These are phyloP conservation scores for Abrus pulchellus DNA, from an alignment of 306 rosid genomes.

Conservation along the genomic window DNA sequence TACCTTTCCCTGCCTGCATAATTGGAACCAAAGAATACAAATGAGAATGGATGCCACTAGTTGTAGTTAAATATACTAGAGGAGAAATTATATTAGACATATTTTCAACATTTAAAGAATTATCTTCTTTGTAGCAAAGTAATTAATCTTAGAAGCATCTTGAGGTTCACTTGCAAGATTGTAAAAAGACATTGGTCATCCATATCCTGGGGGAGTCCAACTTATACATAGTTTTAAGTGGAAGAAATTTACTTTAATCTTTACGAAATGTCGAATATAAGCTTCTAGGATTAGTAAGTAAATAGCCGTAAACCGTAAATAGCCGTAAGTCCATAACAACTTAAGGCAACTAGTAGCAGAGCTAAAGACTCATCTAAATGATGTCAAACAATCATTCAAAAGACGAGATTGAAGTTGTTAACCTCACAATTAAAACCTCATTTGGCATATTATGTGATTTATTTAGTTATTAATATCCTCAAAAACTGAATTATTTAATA, in stretches of 20 bases:
- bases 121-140: slow-evolving; percentile 18
- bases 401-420: slow-evolving; percentile 18
- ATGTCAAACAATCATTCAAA: background rate
- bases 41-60: slow-evolving; percentile 22
- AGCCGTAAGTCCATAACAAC: background rate
- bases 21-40: slow-evolving; percentile 29
- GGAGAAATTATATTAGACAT: background rate
- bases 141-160: slow-evolving; percentile 9
- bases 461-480: background rate
- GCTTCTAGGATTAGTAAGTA: slow-evolving; percentile 31
- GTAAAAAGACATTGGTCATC: slow-evolving; percentile 19
- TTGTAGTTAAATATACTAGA: slow-evolving; percentile 8
- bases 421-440: slow-evolving; percentile 12
- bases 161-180: slow-evolving; percentile 16
- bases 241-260: slow-evolving; percentile 1
- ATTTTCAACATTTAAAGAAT: slow-evolving; percentile 1
- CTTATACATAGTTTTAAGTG: background rate
- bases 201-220: background rate
- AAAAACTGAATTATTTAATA: background rate
- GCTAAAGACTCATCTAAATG: background rate
- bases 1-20: slow-evolving; percentile 97
- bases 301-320: background rate
- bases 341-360: slow-evolving; percentile 7
- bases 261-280: slow-evolving; percentile 7
- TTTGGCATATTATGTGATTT: background rate